Base-by-base conservation (phyloP, 1,284 basidiomycete genomes). In the Apiotrichum gracile region DNA sequence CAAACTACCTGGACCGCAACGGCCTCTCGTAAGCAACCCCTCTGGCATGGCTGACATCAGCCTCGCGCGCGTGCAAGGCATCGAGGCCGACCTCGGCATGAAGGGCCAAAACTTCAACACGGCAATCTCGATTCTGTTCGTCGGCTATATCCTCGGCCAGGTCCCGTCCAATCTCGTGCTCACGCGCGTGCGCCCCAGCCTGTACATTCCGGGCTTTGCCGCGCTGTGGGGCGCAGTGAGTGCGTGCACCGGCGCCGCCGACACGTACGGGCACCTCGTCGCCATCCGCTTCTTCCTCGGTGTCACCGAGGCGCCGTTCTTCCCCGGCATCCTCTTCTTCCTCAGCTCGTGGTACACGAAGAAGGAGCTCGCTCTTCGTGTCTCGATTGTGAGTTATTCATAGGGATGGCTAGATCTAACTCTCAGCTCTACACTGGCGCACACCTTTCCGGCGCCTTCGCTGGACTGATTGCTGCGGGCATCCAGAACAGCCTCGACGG, bases 1-100 rank as follows among this genome's bases (percentile, higher is more conserved):
- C 71, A 24, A 71, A 71, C 54, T 73, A 71, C 47, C 61, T 73
- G 21, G 67, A 70, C 57, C 61, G 72, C 44, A 70, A 71, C 44
- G 66, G 64, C n/a, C 63, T 72, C 12, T 58, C 65, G 50, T 52
- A 21, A 52, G 54, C 52, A 26, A 26, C 16, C 21, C 13, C 31
- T 10, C 2, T 2, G 4, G 4, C 12, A 16, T 7, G 3, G 16
- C n/a, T 17, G n/a, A 21, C 22, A 14, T 4, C 39, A 55, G 53
- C 10, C 47, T 49, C 29, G 54, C 57, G 7, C 57, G 57, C 22
- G 57, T 59, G 21, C 57, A 59, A 17, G 54, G 54, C 27, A 53
- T 59, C 42, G 57, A 59, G 38, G 47, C 47, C 33, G 69, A 74
- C 45, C 66, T 75, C 33, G 52, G 56, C 27, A 57, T 74, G 31